phyloP scores from a whole-genome alignment of 2,329 filamentous ascomycete genomes.

The Sphaerostilbella broomeana region DNA sequence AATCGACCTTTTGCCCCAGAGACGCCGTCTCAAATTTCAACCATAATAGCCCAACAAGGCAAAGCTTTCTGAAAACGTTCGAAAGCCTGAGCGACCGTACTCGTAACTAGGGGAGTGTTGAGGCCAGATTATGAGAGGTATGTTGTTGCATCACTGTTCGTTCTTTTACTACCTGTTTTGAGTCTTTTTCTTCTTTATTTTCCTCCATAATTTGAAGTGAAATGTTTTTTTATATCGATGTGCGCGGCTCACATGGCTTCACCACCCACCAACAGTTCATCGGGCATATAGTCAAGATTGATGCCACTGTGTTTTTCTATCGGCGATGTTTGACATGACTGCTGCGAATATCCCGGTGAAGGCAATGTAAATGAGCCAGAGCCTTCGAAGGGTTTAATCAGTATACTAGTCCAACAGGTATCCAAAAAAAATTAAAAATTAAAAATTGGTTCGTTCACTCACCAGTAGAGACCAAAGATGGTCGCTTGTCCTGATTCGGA shows the following conservation, averaged over 20 bases:
- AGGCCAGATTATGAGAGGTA: too few relatives aligned
- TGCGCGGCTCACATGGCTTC: neutral
- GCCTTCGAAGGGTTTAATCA: neutral
- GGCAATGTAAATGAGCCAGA: constrained; percentile 7
- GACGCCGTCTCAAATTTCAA: too few relatives aligned
- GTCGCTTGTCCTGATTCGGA: constrained; percentile 2
- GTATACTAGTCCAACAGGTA: neutral
- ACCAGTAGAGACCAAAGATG: constrained; percentile 6
- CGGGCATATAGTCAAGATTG: constrained; percentile 30
- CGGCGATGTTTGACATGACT: neutral
- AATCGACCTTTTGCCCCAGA: too few relatives aligned
- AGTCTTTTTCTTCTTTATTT: neutral
- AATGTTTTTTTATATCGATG: neutral
- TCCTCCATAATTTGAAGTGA: neutral
- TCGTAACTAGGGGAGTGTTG: too few relatives aligned
- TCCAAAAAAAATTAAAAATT: neutral
- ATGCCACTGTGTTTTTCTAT: constrained; percentile 5
- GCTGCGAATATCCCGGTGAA: constrained; percentile 9
- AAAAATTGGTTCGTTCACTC: neutral
- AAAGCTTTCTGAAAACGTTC: too few relatives aligned
- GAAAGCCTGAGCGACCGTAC: too few relatives aligned
- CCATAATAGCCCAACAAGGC: too few relatives aligned
- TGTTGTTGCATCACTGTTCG: too few relatives aligned
- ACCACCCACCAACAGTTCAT: constrained; percentile 26
- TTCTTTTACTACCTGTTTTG: too few relatives aligned